These are phyloP conservation scores for Raphanus sativus DNA, from an alignment of 345 rosid genomes.

Conservation along the genomic window DNA sequence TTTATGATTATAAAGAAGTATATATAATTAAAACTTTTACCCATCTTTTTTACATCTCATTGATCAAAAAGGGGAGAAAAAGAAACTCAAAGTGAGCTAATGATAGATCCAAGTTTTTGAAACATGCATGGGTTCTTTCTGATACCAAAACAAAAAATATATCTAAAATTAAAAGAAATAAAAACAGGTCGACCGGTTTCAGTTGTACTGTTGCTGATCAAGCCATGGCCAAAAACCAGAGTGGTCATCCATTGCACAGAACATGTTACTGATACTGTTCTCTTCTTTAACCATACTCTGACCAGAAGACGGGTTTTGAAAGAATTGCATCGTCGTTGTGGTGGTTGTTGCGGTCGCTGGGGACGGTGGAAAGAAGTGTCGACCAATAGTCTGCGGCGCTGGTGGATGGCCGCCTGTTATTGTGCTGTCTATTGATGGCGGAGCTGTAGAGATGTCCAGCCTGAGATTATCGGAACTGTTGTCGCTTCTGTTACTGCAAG, in stretches of 20 bases:
- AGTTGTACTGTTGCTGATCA: constrained; percentile 80
- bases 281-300: constrained; percentile 79
- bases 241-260: constrained; percentile 85
- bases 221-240: constrained; percentile 97
- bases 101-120: constrained; percentile 17
- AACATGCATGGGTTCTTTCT: constrained; percentile 29
- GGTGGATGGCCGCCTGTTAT: constrained; percentile 40
- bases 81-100: constrained; percentile 21
- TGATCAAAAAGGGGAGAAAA: neutral
- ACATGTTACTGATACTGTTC: constrained; percentile 74
- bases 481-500: constrained; percentile 90
- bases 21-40: constrained; percentile 10
- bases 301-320: constrained; percentile 56
- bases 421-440: constrained; percentile 71
- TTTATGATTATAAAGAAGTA: neutral
- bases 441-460: constrained; percentile 72
- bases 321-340: constrained; percentile 47
- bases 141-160: constrained; percentile 28
- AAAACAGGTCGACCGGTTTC: constrained; percentile 21
- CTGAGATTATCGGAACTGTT: constrained; percentile 84
- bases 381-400: constrained; percentile 46
- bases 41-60: constrained; percentile 7
- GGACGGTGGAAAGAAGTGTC: constrained; percentile 61
- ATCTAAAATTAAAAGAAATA: neutral
- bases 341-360: constrained; percentile 32